Evolutionary conservation across 2,329 filamentous ascomycete species (phyloP).

Genomic region (Helminthosporium solani): DNA sequence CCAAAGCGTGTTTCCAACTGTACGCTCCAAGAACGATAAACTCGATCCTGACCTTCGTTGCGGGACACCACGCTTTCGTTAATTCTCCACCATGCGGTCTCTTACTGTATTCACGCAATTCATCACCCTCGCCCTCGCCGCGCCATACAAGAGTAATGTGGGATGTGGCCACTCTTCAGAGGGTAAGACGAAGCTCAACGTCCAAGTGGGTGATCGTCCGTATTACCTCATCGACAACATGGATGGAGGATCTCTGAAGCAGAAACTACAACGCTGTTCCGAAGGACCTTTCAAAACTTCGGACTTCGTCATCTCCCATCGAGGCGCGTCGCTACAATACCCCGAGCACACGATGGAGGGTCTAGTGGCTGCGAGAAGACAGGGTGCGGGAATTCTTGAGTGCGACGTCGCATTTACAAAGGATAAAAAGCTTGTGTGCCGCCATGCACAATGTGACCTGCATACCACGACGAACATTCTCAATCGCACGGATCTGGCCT

Average conservation of each 20-base stretch:
- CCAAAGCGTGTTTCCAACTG: too few species aligned
- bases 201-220: constrained; percentile 39
- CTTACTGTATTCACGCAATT: constrained; percentile 29
- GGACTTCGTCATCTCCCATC: constrained; percentile 40
- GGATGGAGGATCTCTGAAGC: constrained; percentile 40
- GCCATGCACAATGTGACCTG: constrained; percentile 42
- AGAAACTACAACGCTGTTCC: constrained; percentile 40
- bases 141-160: constrained; percentile 17
- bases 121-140: constrained; percentile 30
- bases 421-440: constrained; percentile 42
- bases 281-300: constrained; percentile 38
- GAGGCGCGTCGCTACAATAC: constrained; percentile 39
- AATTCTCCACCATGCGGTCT: constrained; percentile 27
- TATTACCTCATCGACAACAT: constrained; percentile 42
- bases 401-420: constrained; percentile 43
- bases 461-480: constrained; percentile 44
- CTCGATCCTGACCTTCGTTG: too few species aligned
- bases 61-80: constrained; percentile 1
- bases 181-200: constrained; percentile 25
- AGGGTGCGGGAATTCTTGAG: constrained; percentile 41
- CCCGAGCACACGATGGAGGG: constrained; percentile 38
- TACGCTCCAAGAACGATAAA: too few species aligned
- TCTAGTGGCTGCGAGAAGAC: constrained; percentile 34
- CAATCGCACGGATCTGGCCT: constrained; percentile 33
- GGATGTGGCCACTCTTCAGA: constrained; percentile 18